Conservation (phyloP, 495 filamentous ascomycete genomes). For the Hypoxylon fragiforme region DNA sequence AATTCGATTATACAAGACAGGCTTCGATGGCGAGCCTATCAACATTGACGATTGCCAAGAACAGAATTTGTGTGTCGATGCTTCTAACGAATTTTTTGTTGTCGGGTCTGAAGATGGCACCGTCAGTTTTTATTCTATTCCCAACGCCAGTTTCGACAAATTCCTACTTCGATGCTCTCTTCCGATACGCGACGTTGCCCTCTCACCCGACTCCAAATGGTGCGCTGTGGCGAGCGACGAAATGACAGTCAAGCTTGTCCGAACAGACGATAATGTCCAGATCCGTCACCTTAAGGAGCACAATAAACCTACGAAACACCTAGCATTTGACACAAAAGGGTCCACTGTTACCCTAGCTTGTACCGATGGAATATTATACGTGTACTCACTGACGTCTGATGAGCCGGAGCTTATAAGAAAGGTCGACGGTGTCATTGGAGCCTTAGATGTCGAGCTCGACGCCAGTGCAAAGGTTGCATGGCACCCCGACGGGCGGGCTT, state of each 20-base stretch:
- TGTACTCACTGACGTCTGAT: slow-evolving; percentile 82
- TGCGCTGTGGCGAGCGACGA: slow-evolving; percentile 97
- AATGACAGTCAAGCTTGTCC: slow-evolving; percentile 84
- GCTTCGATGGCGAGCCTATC: slow-evolving; percentile 84
- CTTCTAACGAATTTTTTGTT: slow-evolving; percentile 82
- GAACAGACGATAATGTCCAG: slow-evolving; percentile 72
- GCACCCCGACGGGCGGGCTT: slow-evolving; percentile 94
- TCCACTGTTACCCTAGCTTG: slow-evolving; percentile 78
- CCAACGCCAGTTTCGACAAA: slow-evolving; percentile 73
- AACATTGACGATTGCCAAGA: slow-evolving; percentile 89
- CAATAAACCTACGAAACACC: slow-evolving; percentile 80
- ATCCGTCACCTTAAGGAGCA: slow-evolving; percentile 79
- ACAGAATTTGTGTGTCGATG: slow-evolving; percentile 73
- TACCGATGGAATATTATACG: slow-evolving; percentile 82
- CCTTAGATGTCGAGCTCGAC: slow-evolving; percentile 76
- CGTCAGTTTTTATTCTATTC: slow-evolving; percentile 81
- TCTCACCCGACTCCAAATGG: slow-evolving; percentile 85
- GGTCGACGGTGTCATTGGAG: slow-evolving; percentile 82
- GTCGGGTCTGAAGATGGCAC: slow-evolving; percentile 91
- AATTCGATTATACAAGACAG: slow-evolving; percentile 86
- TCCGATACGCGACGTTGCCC: slow-evolving; percentile 79
- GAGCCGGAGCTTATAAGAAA: slow-evolving; percentile 79
- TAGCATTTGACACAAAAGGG: slow-evolving; percentile 84
- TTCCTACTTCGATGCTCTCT: slow-evolving; percentile 81
- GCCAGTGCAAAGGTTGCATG: slow-evolving; percentile 75